A percentile compares a stretch with the other conserved stretches of the same genome.
These are phyloP conservation scores for Thelonectria blattea DNA, from an alignment of 2,329 filamentous ascomycete species.

Conservation along the genomic window DNA sequence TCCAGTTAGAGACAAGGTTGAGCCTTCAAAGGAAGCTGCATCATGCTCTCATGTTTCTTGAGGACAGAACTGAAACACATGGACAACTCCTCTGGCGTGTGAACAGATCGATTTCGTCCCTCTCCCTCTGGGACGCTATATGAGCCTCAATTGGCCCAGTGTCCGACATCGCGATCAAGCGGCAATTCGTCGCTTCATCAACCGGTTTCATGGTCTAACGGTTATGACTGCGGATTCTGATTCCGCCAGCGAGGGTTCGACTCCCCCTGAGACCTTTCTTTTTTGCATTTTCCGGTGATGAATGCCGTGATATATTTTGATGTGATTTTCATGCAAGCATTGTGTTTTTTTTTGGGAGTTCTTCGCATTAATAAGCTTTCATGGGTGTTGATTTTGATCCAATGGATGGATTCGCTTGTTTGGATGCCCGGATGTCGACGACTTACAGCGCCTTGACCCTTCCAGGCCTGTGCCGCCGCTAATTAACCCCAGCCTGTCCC, in stretches of 20 bases:
- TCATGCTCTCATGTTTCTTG: too few species aligned
- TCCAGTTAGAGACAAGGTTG: too few species aligned
- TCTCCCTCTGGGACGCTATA: neutral
- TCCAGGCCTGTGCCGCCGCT: slow-evolving; percentile 6
- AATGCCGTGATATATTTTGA: too few species aligned
- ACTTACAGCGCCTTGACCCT: too few species aligned
- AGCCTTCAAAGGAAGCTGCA: too few species aligned
- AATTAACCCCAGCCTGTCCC: slow-evolving; percentile 7
- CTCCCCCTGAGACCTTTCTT: slow-evolving; percentile 1
- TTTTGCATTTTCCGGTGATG: neutral
- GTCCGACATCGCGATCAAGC: neutral
- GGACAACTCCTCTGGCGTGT: too few species aligned
- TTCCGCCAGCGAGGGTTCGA: slow-evolving; percentile 4
- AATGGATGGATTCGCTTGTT: too few species aligned
- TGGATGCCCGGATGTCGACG: too few species aligned
- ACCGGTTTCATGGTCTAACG: neutral
- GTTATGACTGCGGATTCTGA: slow-evolving; percentile 5
- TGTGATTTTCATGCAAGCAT: too few species aligned
- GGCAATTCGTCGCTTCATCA: neutral
- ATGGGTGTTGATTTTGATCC: too few species aligned
- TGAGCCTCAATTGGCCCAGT: neutral
- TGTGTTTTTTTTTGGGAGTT: neutral
- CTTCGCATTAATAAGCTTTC: neutral
- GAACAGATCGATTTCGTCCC: too few species aligned
- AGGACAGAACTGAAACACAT: too few species aligned